Base-by-base conservation (phyloP, 805 yeast genomes). In the Pichia pseudocactophila region DNA sequence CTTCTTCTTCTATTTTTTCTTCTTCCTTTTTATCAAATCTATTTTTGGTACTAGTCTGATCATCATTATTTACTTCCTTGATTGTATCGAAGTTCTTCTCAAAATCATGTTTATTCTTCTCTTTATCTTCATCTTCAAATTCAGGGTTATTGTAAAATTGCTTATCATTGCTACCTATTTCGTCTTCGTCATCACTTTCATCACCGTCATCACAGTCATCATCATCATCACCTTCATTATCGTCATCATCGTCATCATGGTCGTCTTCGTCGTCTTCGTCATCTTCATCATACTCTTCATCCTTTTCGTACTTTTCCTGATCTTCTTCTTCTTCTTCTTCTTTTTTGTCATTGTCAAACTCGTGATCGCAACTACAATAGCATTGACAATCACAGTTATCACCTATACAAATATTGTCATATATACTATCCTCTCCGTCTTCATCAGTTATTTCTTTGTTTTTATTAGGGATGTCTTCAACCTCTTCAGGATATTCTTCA, bases 281-380 rank as follows among this genome's bases (percentile, higher is more conserved):
- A 9, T 38, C 31, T 19, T 16, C 22, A 17, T 36, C 31, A 15
- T 33, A n/a, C n/a, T n/a, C 37, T 19, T 32, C 11, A 3, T 40
- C 33, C n/a, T 25, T 30, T 11, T 37, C 31, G 19, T 13, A 28
- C 1, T 35, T 43, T 2, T 38, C 43, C 3, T 34, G 17, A 6
- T 37, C 41, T 13, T 27, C 28, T 2, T 41, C 28, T 3, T 44
- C 45, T 2, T 20, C 30, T 1, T 37, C 41, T 13, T 27, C 28
- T 2, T 41, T 25, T 3, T 44, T 43, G 8, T 31, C 43, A 3
- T 25, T 42, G 3, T 18, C 26, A 8, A 34, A 44, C 13, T 40
- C 37, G 16, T 18, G 19, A n/a, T 34, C 26, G 1, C 28, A 35
- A 20, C 27, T 16, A 11, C 34, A 34, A 2, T 20, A 9, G 18